Evolutionary conservation across 176 grass and related monocot genomes (phyloP).

Genomic region (Bromus sterilis): DNA sequence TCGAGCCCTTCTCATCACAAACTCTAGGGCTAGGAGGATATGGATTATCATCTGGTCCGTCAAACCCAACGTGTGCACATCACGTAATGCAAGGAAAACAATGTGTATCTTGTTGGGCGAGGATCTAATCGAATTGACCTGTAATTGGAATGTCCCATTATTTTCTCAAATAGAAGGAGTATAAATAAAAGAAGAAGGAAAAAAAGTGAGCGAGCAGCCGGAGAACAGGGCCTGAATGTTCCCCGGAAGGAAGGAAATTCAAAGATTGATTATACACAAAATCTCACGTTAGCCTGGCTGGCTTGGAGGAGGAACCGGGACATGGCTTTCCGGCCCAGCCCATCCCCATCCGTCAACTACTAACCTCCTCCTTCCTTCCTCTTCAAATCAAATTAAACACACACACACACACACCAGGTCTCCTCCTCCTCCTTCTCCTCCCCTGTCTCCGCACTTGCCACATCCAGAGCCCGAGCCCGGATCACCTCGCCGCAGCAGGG

Average conservation of each 20-base stretch:
- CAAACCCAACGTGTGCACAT: too few species aligned
- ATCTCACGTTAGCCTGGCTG: neutral
- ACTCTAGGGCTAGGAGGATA: too few species aligned
- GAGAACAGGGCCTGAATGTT: constrained; percentile 34
- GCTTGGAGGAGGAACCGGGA: too few species aligned
- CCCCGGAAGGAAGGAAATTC: constrained; percentile 22
- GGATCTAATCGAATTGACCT: neutral
- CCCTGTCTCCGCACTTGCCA: neutral
- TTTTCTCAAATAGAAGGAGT: too few species aligned
- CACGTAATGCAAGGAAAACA: neutral
- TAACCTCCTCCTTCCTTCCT: neutral
- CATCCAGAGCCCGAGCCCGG: neutral
- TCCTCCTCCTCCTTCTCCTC: neutral
- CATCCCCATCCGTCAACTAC: constrained; percentile 19
- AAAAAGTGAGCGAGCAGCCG: too few species aligned
- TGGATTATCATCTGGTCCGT: too few species aligned
- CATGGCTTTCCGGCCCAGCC: constrained; percentile 49
- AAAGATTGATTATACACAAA: neutral
- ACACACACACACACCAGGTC: neutral
- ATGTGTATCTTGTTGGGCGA: neutral
- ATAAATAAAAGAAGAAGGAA: too few species aligned
- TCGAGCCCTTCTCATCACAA: too few species aligned
- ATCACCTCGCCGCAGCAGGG: neutral
- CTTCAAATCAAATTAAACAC: constrained; percentile 53
- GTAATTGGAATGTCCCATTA: neutral